Percentiles rank a stretch among this genome's conserved stretches.
Evolutionary conservation across 805 yeast genomes (phyloP).

Genomic region (Ascoidea asiatica): DNA sequence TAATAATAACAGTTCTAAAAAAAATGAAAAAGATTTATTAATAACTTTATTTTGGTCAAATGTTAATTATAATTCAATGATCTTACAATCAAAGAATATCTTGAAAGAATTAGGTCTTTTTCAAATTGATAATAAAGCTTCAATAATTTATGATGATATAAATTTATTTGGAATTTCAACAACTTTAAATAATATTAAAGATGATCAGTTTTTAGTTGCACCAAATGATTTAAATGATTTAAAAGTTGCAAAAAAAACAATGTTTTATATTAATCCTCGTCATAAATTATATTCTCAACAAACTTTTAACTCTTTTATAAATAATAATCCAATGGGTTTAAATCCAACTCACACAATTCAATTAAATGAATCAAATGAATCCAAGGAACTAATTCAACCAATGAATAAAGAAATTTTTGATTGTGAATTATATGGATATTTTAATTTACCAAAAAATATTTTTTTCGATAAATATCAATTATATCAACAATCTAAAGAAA

Average conservation of each 20-base stretch:
- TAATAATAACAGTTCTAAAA: background rate
- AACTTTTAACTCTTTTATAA: constrained; percentile 3
- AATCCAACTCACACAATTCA: constrained; percentile 8
- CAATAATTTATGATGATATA: constrained; percentile 6
- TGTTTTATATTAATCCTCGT: constrained; percentile 9
- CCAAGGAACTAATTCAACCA: constrained; percentile 3
- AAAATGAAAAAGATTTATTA: background rate
- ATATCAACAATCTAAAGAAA: constrained; percentile 13
- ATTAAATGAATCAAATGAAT: constrained; percentile 1
- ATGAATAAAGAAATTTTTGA: constrained; percentile 9
- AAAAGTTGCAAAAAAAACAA: constrained; percentile 8
- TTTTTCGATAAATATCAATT: constrained; percentile 30
- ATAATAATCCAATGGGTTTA: constrained; percentile 5
- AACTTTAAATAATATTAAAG: background rate
- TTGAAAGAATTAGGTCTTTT: constrained; percentile 8
- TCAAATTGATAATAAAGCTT: constrained; percentile 5
- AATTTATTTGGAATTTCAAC: constrained; percentile 6
- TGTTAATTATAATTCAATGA: background rate
- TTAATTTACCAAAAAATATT: constrained; percentile 22
- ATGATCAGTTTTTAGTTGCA: background rate
- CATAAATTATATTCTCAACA: constrained; percentile 2
- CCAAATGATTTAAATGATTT: constrained; percentile 2
- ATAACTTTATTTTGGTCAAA: constrained; percentile 8
- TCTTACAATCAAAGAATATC: background rate
- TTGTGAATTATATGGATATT: constrained; percentile 23